Evolutionary conservation across 768 basidiomycete species (phyloP).

Genomic region (Tulasnella calospora): DNA sequence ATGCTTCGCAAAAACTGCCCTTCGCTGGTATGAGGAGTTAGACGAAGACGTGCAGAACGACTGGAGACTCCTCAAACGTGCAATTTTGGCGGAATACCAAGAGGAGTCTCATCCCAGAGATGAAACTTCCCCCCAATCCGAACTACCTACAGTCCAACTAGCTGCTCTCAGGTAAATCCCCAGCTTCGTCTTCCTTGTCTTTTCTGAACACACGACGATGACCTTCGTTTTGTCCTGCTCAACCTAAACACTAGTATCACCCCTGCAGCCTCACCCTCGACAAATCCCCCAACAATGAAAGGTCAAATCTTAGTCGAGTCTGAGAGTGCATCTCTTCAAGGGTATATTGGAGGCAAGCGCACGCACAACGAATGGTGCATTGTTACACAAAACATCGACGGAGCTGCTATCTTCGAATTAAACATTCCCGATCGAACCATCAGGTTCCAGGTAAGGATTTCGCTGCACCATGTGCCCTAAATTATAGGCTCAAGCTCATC

Average conservation of each 20-base stretch:
- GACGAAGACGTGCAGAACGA: not conserved
- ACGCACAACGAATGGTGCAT: not conserved
- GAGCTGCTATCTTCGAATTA: not conserved
- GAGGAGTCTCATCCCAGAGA: not conserved
- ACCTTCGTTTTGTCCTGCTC: not conserved
- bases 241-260: not conserved
- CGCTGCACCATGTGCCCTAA: not conserved
- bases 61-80: constrained; percentile 6
- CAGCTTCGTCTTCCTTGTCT: not conserved
- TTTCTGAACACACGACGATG: not conserved
- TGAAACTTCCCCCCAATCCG: not conserved
- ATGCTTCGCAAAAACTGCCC: not conserved
- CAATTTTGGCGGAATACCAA: not conserved
- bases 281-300: not conserved
- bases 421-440: not conserved
- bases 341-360: not conserved
- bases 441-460: not conserved
- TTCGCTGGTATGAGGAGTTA: constrained; percentile 1
- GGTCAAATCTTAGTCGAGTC: not conserved
- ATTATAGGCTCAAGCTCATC: too few relatives aligned
- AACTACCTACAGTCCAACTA: not conserved
- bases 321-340: not conserved
- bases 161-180: not conserved
- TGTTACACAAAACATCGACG: not conserved
- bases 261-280: not conserved